Conservation (phyloP, 345 rosid species). For the Conringia planisiliqua region DNA sequence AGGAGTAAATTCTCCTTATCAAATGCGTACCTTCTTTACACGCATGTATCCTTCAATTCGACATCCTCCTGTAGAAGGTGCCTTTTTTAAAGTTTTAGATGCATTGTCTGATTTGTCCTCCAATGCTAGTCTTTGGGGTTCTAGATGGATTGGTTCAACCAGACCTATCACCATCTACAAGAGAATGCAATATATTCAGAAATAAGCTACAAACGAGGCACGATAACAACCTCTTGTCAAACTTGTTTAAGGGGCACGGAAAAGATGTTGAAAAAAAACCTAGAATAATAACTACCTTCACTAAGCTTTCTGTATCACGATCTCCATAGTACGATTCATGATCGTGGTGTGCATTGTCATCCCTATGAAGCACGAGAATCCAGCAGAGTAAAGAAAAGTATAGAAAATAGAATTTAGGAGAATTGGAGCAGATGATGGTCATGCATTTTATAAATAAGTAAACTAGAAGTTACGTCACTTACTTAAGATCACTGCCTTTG, state of each 20-base stretch:
- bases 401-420: not conserved
- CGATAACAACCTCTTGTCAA: not conserved
- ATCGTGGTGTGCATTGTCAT: constrained; percentile 85
- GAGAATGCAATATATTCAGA: constrained; percentile 14
- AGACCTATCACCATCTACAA: constrained; percentile 67
- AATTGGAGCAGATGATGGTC: not conserved
- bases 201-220: not conserved
- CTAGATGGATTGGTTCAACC: constrained; percentile 62
- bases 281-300: constrained; percentile 52
- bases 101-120: constrained; percentile 50
- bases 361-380: constrained; percentile 46
- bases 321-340: constrained; percentile 99
- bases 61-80: constrained; percentile 90
- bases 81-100: constrained; percentile 49
- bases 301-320: constrained; percentile 93
- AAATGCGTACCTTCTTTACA: constrained; percentile 72
- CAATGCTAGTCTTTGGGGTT: constrained; percentile 50
- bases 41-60: constrained; percentile 96
- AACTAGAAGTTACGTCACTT: constrained; percentile 10
- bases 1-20: not conserved
- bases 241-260: not conserved
- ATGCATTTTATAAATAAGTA: not conserved
- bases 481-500: constrained; percentile 91
- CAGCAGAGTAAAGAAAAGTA: not conserved
- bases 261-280: constrained; percentile 16